Base-by-base conservation (phyloP, 495 filamentous ascomycete genomes). In the Haplographium delicatum region DNA sequence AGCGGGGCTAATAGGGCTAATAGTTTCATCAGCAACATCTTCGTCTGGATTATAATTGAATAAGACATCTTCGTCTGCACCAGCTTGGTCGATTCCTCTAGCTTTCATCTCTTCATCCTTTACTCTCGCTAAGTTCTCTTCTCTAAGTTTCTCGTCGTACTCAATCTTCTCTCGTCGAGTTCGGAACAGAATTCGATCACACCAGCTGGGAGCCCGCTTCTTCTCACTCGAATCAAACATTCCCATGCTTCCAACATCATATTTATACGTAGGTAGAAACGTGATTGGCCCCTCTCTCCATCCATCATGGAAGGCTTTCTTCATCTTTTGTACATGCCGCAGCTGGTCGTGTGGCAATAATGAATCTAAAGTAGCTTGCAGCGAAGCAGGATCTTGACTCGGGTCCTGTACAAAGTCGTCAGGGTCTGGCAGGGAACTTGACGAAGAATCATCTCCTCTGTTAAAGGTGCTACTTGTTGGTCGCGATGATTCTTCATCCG, bases 201-300 rank as follows among this genome's bases (percentile, higher is more conserved):
- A 99, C 91, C 91, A 99, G 62, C 89, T 95, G 4, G 94, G 94
- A 11, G 85, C 84, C 42, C 94, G 75, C 43, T 83, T 80, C 72
- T 97, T 99, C 58, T 96, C 94, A 52, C 89, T 95, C 0, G 89
- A 86, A 68, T 99, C 94, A 62, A 96, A 97, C 50, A 86, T 75
- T 3, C 88, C 88, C 47, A 96, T 83, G 30, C 85, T 95, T n/a
- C 94, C 94, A 30, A 93, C 75, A 60, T 99, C 94, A 56, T 97
- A 99, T 66, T 94, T 94, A 62, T 94, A 99, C 0, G 91, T 94
- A 10, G 94, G 94, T 24, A 96, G 62, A 61, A 97, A 99, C 5
- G 75, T 75, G 33, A 99, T 94, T 6, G 78, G 72, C 0, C 94
- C 94, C 69, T 99, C 94, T 23, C 76, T 75, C 88, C 91, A 99